These are phyloP conservation scores for Candida taoyuanica DNA, from an alignment of 805 yeast species.

Conservation along the genomic window DNA sequence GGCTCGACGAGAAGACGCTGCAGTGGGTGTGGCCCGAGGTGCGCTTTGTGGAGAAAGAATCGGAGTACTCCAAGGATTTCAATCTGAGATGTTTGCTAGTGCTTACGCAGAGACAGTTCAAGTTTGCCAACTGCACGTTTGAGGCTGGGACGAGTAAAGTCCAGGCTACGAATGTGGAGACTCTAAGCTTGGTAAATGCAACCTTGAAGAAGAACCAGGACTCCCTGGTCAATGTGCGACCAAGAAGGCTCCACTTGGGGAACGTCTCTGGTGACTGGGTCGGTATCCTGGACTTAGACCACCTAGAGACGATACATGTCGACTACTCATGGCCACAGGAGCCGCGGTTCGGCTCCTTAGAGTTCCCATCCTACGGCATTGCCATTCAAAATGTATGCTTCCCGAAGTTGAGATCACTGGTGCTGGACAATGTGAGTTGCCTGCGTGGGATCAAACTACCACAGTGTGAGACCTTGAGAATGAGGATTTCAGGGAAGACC, in stretches of 20 bases:
- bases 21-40: conserved; percentile 13
- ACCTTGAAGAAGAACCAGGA: neutral
- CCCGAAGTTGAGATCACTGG: neutral
- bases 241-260: conserved; percentile 1
- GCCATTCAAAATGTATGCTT: conserved; percentile 3
- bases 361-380: too few species aligned
- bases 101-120: conserved; percentile 2
- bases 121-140: conserved; percentile 2
- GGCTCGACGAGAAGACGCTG: conserved; percentile 1
- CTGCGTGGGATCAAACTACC: conserved; percentile 3
- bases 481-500: conserved; percentile 1
- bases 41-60: conserved; percentile 8
- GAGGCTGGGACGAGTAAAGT: neutral
- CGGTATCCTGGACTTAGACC: conserved; percentile 1
- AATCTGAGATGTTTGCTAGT: conserved; percentile 2
- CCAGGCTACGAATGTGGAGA: neutral
- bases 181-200: neutral
- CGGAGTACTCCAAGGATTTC: conserved; percentile 1
- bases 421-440: conserved; percentile 7
- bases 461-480: neutral
- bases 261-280: conserved; percentile 6
- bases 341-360: too few species aligned
- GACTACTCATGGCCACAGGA: too few species aligned
- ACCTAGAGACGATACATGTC: neutral
- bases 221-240: neutral